Evolutionary conservation across 2,329 filamentous ascomycete species (phyloP), one percentile per base, ranked within the genome.

Genomic region (Didymosphaeria variabile): DNA sequence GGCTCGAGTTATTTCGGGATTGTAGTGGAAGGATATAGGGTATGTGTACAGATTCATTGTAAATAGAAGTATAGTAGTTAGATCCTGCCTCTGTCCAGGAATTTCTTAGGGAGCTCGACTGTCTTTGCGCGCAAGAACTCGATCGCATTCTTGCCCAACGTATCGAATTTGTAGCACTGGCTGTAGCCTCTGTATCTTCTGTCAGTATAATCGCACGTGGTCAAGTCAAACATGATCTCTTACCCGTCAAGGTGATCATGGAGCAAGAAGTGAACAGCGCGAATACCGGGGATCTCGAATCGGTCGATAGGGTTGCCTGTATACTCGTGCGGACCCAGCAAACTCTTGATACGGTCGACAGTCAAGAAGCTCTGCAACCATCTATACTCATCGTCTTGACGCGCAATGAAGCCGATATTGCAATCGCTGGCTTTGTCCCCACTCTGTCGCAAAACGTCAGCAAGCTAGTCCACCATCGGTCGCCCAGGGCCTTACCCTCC

Each of bases 171-270:
- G 15, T 53, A 53, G 17, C 51, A 53, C 34, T 53, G 51, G 21
- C 51, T 53, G 19, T 53, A 53, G 9, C 51, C 51, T 10, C 51
- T 53, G 17, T 19, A 29, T 17, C 8, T n/a, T n/a, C 12, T 53
- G 23, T 42, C 21, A 42, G 36, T 15, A 5, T 31, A 19, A 6
- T 19, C 13, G 17, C 9, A n/a, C 7, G 7, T 31, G 2, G 1
- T 5, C 13, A n/a, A n/a, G 21, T n/a, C 9, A n/a, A 53, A 23
- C 10, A 31, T 29, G 9, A 5, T 15, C 8, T 15, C 34, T 53
- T 42, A 53, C 0, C 80, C 72, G 55, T 83, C 80, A 8, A 84
- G 69, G 63, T 83, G 81, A 63, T 84, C 82, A 57, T 83, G 77
- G 23, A 84, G 66, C 44, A 83, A 65, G 61, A 81, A 80, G 64